A percentile compares a stretch with the other conserved stretches of the same genome.
phyloP scores from a whole-genome alignment of 306 rosid species.

The Rosa multiflora region DNA sequence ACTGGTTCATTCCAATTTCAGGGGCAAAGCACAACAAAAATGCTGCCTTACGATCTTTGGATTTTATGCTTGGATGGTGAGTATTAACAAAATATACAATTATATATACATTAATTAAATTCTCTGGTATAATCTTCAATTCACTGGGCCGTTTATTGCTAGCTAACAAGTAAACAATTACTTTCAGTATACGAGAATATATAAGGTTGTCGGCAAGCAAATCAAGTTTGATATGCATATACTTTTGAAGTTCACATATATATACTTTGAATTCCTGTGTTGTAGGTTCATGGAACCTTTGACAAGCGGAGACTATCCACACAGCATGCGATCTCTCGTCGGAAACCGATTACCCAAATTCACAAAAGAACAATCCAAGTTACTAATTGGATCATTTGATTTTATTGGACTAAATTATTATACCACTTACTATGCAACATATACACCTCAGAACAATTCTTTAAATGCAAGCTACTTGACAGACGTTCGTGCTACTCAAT shows the following conservation, averaged over 20 bases:
- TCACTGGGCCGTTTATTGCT: too few relatives aligned
- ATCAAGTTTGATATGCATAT: too few relatives aligned
- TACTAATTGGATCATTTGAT: conserved; percentile 54
- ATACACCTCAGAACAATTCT: conserved; percentile 19
- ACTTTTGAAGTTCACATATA: not conserved
- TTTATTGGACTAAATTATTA: conserved; percentile 64
- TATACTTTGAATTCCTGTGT: not conserved
- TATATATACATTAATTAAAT: not conserved
- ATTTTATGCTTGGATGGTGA: conserved; percentile 33
- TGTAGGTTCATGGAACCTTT: conserved; percentile 63
- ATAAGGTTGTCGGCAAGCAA: too few relatives aligned
- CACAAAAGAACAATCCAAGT: conserved; percentile 34
- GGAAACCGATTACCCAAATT: conserved; percentile 51
- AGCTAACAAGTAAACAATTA: too few relatives aligned
- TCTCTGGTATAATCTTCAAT: too few relatives aligned
- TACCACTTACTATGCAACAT: conserved; percentile 39
- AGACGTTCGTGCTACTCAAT: conserved; percentile 32
- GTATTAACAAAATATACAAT: not conserved
- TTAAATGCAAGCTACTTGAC: conserved; percentile 24
- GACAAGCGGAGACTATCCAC: conserved; percentile 51
- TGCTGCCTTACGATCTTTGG: conserved; percentile 22
- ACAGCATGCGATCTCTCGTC: conserved; percentile 37
- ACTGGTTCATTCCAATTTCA: conserved; percentile 19
- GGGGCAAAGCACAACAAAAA: not conserved
- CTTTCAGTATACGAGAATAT: too few relatives aligned